Percentiles rank a stretch among this genome's conserved stretches.
Evolutionary conservation across 2,329 filamentous ascomycete genomes (phyloP).

Genomic region (Talaromyces rugulosus): DNA sequence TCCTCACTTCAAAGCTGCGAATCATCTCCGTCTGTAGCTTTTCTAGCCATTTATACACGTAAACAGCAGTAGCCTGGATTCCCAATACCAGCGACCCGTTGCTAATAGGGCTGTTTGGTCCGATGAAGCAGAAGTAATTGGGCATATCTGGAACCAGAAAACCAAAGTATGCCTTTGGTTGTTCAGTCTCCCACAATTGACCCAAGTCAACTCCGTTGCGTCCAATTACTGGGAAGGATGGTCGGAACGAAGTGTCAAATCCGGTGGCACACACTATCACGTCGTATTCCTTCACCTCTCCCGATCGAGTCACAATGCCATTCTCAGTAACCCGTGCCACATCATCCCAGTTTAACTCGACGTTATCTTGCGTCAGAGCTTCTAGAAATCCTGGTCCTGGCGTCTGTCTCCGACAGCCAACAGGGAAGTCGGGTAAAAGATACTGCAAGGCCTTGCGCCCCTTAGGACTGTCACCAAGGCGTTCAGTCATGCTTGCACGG

Average conservation of each 20-base stretch:
- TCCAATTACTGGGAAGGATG: slow-evolving; percentile 41
- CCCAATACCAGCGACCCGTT: slow-evolving; percentile 26
- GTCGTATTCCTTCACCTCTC: slow-evolving; percentile 14
- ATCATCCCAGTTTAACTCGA: neutral
- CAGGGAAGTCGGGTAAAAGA: slow-evolving; percentile 3
- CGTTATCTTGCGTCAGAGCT: neutral
- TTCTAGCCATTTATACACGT: slow-evolving; percentile 5
- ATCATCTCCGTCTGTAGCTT: slow-evolving; percentile 7
- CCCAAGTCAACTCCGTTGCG: slow-evolving; percentile 37
- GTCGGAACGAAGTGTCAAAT: slow-evolving; percentile 36
- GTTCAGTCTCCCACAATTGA: slow-evolving; percentile 39
- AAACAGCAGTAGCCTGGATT: slow-evolving; percentile 1
- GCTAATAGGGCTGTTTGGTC: slow-evolving; percentile 34
- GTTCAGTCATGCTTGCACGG: slow-evolving; percentile 3
- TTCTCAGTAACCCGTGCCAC: slow-evolving; percentile 2
- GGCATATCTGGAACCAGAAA: slow-evolving; percentile 44
- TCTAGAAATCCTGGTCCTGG: neutral
- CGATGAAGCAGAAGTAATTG: slow-evolving; percentile 39
- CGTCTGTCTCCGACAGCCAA: slow-evolving; percentile 4
- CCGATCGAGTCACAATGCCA: slow-evolving; percentile 3
- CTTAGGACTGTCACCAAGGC: slow-evolving; percentile 3
- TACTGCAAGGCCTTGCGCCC: neutral
- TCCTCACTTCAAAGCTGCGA: neutral
- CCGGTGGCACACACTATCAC: slow-evolving; percentile 37
- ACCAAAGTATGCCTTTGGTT: slow-evolving; percentile 42